Percentiles rank a stretch among this genome's conserved stretches.
Evolutionary conservation across 2,329 filamentous ascomycete species (phyloP).

Genomic region (Mollisiaceae sp.): DNA sequence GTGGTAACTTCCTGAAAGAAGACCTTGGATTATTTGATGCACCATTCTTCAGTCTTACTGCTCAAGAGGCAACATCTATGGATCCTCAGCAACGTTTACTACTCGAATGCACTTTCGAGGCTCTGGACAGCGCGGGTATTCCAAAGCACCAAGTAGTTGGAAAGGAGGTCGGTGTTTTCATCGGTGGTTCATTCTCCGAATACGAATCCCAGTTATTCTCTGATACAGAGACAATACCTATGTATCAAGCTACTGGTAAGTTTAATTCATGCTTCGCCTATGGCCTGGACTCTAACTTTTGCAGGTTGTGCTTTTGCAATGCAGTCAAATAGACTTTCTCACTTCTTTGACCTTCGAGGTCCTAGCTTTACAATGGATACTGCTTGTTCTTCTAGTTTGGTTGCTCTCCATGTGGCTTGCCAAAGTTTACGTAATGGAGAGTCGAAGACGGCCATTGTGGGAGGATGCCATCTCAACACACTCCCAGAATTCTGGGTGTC

Average conservation of each 20-base stretch:
- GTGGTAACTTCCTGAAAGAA: slow-evolving; percentile 38
- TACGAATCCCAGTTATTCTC: slow-evolving; percentile 30
- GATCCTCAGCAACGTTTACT: slow-evolving; percentile 41
- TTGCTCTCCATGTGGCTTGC: slow-evolving; percentile 60
- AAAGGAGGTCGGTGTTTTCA: slow-evolving; percentile 51
- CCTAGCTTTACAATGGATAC: slow-evolving; percentile 59
- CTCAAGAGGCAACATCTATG: slow-evolving; percentile 41
- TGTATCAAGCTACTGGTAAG: slow-evolving; percentile 56
- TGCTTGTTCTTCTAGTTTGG: slow-evolving; percentile 61
- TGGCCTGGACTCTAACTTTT: neutral
- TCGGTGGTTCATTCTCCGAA: slow-evolving; percentile 50
- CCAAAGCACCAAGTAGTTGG: slow-evolving; percentile 33
- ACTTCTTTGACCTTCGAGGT: slow-evolving; percentile 59
- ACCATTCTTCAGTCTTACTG: slow-evolving; percentile 40
- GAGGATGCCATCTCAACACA: slow-evolving; percentile 46
- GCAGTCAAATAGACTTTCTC: slow-evolving; percentile 60
- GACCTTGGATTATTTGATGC: slow-evolving; percentile 39
- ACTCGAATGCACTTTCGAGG: slow-evolving; percentile 38
- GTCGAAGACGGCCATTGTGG: slow-evolving; percentile 49
- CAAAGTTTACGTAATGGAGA: slow-evolving; percentile 55
- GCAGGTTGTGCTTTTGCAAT: slow-evolving; percentile 43
- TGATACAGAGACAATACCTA: slow-evolving; percentile 55
- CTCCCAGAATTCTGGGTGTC: slow-evolving; percentile 42
- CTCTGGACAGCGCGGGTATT: slow-evolving; percentile 39
- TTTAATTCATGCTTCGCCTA: no score